Conservation (phyloP, 495 filamentous ascomycete species). For the Penicillium soppii region DNA sequence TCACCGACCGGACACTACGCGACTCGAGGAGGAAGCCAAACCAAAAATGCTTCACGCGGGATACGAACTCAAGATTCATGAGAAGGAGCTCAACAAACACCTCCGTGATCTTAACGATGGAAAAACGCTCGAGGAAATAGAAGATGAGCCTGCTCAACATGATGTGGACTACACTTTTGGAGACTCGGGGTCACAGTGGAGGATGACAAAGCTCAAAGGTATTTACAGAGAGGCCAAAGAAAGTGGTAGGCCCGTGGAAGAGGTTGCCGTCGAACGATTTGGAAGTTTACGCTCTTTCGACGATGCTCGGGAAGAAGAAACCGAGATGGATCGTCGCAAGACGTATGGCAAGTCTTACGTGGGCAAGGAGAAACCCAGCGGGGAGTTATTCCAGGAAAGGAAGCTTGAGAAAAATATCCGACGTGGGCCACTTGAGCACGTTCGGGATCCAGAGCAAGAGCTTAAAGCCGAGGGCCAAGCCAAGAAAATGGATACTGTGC, state of each 20-base stretch:
- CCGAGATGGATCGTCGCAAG: constrained; percentile 81
- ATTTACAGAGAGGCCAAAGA: constrained; percentile 81
- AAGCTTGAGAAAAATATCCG: constrained; percentile 51
- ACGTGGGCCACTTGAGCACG: constrained; percentile 30
- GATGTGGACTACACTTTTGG: constrained; percentile 85
- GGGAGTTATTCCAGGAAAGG: constrained; percentile 80
- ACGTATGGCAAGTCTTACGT: constrained; percentile 85
- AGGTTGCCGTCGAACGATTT: constrained; percentile 77
- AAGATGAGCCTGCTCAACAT: constrained; percentile 54
- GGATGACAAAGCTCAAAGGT: constrained; percentile 89
- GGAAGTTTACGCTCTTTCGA: constrained; percentile 85
- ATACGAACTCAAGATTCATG: constrained; percentile 74
- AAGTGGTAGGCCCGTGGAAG: constrained; percentile 67
- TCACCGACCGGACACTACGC: constrained; percentile 57
- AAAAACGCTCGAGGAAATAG: constrained; percentile 50
- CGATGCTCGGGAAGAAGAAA: constrained; percentile 90
- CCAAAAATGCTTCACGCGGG: constrained; percentile 58
- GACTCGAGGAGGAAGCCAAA: constrained; percentile 38
- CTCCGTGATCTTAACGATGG: constrained; percentile 62
- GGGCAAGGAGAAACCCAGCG: constrained; percentile 83
- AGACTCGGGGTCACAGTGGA: constrained; percentile 86
- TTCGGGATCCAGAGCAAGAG: constrained; percentile 39
- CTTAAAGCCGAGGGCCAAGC: constrained; percentile 43
- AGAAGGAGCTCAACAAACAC: constrained; percentile 76
- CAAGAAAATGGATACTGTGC: constrained; percentile 39